Base-by-base conservation (phyloP, 1,284 basidiomycete genomes). In the Thelephora terrestris region DNA sequence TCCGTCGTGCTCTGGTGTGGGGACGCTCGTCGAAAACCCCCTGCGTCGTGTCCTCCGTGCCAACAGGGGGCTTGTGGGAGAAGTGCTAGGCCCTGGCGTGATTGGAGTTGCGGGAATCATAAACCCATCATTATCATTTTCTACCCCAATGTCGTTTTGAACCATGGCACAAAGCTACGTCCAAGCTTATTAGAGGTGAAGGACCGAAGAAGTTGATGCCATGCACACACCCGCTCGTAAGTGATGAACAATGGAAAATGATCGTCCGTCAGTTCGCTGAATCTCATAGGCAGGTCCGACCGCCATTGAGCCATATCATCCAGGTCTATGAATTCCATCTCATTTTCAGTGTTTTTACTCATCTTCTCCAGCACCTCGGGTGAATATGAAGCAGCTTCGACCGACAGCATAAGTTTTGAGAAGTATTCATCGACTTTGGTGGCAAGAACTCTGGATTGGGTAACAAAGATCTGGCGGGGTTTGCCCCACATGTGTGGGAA, bases 171-270 rank as follows among this genome's bases (percentile, higher is more conserved):
- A 73, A 12, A 76, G 63, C 74, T 76, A 49, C 1, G 12, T n/a
- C n/a, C n/a, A n/a, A n/a, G n/a, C n/a, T n/a, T n/a, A n/a, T n/a
- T n/a, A n/a, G n/a, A n/a, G n/a, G n/a, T n/a, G n/a, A n/a, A n/a
- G n/a, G n/a, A n/a, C n/a, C n/a, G n/a, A n/a, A n/a, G n/a, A n/a
- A n/a, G n/a, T n/a, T n/a, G n/a, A n/a, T n/a, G n/a, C n/a, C n/a
- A 20, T 16, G 32, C 1, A 17, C 66, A 35, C 52, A 83, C 84
- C 50, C 72, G 69, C 52, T 84, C 75, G 43, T 78, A 81, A 0
- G 81, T 83, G 7, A 84, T 57, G 51, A 88, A 88, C 49, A 87
- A 60, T 0, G 85, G 85, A 50, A 86, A 88, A 57, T 88, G 77
- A 0, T 67, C 58, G 27, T 81, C 81, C 24, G 67, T 56, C 3